phyloP scores from a whole-genome alignment of 805 yeast genomes.

The Zygosaccharomyces bailii region DNA sequence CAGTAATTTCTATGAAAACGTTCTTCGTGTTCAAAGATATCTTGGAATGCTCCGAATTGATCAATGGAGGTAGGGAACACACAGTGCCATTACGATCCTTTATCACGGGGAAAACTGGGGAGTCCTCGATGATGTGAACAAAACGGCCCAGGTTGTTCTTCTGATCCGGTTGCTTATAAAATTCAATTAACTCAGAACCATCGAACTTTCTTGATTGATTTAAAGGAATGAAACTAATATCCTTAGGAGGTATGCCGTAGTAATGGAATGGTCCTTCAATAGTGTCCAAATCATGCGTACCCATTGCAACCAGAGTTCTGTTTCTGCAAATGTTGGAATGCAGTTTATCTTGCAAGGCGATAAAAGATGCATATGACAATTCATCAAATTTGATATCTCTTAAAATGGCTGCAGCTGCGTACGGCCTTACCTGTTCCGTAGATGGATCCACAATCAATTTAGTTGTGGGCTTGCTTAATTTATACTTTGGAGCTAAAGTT shows the following conservation, averaged over 20 bases:
- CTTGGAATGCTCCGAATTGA: conserved; percentile 88
- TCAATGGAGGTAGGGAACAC: conserved; percentile 94
- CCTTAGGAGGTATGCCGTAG: conserved; percentile 77
- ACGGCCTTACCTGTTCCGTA: conserved; percentile 77
- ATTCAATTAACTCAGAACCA: conserved; percentile 79
- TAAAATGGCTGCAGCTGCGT: conserved; percentile 91
- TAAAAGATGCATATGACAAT: conserved; percentile 89
- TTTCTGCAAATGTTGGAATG: conserved; percentile 95
- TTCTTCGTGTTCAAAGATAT: conserved; percentile 80
- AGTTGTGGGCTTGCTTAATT: conserved; percentile 58
- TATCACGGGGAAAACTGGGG: conserved; percentile 88
- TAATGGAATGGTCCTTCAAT: conserved; percentile 80
- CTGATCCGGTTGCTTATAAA: conserved; percentile 61
- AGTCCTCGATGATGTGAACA: conserved; percentile 80
- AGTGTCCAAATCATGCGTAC: conserved; percentile 91
- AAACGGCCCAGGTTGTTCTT: conserved; percentile 89
- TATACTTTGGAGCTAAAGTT: conserved; percentile 60
- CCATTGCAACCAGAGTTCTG: conserved; percentile 96
- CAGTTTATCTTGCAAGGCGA: conserved; percentile 91
- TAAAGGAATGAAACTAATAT: conserved; percentile 70
- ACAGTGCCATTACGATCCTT: conserved; percentile 72
- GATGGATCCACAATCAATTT: conserved; percentile 71
- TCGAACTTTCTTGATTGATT: conserved; percentile 66
- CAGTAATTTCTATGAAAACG: conserved; percentile 90
- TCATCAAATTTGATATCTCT: conserved; percentile 79